Conservation (phyloP, 1,284 basidiomycete genomes). For the Puccinia polysora region DNA sequence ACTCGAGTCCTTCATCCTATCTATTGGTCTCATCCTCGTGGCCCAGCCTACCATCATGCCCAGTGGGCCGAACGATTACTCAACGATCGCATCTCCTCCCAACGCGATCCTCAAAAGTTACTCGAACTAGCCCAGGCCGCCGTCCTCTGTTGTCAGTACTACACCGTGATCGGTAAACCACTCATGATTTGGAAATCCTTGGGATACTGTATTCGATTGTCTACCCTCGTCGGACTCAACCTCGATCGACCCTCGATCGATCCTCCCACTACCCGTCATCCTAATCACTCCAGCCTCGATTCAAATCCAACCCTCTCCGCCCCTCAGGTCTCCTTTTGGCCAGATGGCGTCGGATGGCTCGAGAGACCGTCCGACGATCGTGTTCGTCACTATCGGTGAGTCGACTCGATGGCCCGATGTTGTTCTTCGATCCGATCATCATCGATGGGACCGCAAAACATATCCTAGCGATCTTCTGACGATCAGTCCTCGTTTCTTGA, state of each 20-base stretch:
- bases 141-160: constrained; percentile 36
- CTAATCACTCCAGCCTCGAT: background rate
- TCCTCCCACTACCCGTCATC: background rate
- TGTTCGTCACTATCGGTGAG: constrained; percentile 14
- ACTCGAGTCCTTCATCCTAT: background rate
- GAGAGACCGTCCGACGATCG: constrained; percentile 1
- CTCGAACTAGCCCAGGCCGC: constrained; percentile 22
- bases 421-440: background rate
- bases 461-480: background rate
- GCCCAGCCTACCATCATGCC: constrained; percentile 16
- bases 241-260: background rate
- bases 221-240: constrained; percentile 28
- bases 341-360: constrained; percentile 12
- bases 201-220: constrained; percentile 34
- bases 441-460: too few relatives aligned
- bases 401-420: too few relatives aligned
- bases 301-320: background rate
- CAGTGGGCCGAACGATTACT: constrained; percentile 26
- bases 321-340: constrained; percentile 33
- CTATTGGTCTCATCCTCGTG: constrained; percentile 7
- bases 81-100: background rate
- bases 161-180: constrained; percentile 23
- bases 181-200: constrained; percentile 41
- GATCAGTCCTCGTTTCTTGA: background rate
- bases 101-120: constrained; percentile 4